Conservation (phyloP, 164 flowering plant species). For the Euptelea pleiosperma region DNA sequence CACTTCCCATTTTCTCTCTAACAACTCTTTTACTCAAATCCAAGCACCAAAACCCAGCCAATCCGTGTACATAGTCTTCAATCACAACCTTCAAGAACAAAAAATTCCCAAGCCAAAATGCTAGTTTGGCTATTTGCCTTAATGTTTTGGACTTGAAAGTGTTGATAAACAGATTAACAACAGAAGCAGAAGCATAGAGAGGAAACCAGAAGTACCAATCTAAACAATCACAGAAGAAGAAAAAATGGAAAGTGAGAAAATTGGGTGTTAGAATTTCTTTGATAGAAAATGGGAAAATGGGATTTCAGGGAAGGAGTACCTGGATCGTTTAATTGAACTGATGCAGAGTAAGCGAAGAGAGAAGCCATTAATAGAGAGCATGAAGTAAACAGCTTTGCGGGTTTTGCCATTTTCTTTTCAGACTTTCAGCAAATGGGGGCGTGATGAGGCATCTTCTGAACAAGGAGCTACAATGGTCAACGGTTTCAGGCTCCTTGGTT, state of each 20-base stretch:
- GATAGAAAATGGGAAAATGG: too few relatives aligned
- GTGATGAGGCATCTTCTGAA: too few relatives aligned
- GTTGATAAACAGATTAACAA: conserved; percentile 36
- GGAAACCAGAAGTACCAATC: conserved; percentile 90
- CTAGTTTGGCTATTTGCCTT: conserved; percentile 26
- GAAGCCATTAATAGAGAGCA: conserved; percentile 57
- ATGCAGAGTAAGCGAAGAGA: conserved; percentile 60
- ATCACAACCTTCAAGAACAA: conserved; percentile 53
- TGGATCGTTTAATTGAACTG: conserved; percentile 67
- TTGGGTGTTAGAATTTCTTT: neutral
- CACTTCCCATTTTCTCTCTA: conserved; percentile 76
- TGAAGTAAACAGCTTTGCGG: conserved; percentile 27
- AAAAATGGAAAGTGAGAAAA: neutral
- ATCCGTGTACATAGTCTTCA: conserved; percentile 34
- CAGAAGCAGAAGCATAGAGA: conserved; percentile 50
- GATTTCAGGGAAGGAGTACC: conserved; percentile 28
- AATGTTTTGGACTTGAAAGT: conserved; percentile 8
- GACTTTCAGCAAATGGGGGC: too few relatives aligned
- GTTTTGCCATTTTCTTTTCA: conserved; percentile 27
- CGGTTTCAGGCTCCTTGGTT: too few relatives aligned
- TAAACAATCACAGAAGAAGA: conserved; percentile 15
- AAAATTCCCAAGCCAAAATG: conserved; percentile 41
- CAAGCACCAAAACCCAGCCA: conserved; percentile 53
- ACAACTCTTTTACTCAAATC: conserved; percentile 57
- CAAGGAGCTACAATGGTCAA: too few relatives aligned